A percentile compares a stretch with the other conserved stretches of the same genome.
Conservation (phyloP, 2,329 filamentous ascomycete species). For the Penicillium griseofulvum region DNA sequence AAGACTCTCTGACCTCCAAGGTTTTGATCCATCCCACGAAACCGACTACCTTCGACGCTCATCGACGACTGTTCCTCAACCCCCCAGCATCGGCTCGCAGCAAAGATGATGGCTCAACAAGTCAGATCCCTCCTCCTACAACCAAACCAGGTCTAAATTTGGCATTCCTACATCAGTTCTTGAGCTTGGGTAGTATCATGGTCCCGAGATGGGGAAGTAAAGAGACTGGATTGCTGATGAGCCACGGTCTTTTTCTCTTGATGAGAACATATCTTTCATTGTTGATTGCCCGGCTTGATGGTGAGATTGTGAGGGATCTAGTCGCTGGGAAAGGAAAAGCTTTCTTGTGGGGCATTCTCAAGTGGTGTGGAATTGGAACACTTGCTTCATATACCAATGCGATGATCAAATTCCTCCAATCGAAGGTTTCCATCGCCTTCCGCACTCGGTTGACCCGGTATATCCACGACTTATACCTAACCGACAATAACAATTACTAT, state of each 20-base stretch:
- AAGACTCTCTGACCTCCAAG: constrained; percentile 71
- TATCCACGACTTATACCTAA: constrained; percentile 94
- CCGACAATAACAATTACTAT: constrained; percentile 93
- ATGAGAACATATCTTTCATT: constrained; percentile 91
- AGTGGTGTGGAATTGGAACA: constrained; percentile 93
- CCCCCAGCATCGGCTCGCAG: constrained; percentile 80
- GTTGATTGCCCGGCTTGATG: constrained; percentile 87
- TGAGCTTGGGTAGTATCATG: constrained; percentile 96
- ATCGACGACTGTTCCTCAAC: constrained; percentile 87
- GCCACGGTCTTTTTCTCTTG: constrained; percentile 86
- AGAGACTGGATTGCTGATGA: constrained; percentile 84
- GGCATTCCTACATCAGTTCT: constrained; percentile 93
- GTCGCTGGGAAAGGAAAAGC: constrained; percentile 89
- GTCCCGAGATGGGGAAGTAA: constrained; percentile 94
- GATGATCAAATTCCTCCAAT: constrained; percentile 98
- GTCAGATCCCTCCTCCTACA: constrained; percentile 76
- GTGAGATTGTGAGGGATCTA: constrained; percentile 91
- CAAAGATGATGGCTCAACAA: constrained; percentile 58
- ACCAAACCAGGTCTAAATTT: constrained; percentile 93
- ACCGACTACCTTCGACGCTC: constrained; percentile 90
- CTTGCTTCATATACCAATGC: constrained; percentile 97
- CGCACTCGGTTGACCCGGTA: constrained; percentile 91
- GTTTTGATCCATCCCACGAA: constrained; percentile 90
- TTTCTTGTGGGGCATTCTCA: constrained; percentile 83
- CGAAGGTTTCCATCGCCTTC: constrained; percentile 97